These are phyloP conservation scores for Pythium scleroteichum DNA, from an alignment of 352 stramenopile species.

Conservation along the genomic window DNA sequence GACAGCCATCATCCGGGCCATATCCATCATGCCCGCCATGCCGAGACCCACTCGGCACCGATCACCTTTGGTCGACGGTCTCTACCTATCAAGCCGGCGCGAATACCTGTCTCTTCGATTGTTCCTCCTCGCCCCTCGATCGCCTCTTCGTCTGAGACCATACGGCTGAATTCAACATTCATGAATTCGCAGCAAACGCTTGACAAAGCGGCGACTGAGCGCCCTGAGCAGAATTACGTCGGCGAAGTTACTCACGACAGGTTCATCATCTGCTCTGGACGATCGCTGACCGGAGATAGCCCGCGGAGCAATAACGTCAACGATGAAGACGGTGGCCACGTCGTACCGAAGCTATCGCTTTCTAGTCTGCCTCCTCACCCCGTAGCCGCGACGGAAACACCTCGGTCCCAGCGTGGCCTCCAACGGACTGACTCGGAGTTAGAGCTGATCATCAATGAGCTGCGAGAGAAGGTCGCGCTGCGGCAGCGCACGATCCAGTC, in stretches of 20 bases:
- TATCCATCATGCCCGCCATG: neutral
- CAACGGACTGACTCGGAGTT: constrained; percentile 59
- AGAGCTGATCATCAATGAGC: constrained; percentile 65
- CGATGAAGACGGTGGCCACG: neutral
- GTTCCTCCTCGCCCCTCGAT: neutral
- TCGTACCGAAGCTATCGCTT: neutral
- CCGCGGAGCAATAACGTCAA: constrained; percentile 21
- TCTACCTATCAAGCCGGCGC: neutral
- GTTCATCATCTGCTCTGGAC: constrained; percentile 26
- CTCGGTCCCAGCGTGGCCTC: constrained; percentile 15
- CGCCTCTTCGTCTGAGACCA: constrained; percentile 10
- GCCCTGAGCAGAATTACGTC: neutral
- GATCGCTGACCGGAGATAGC: constrained; percentile 6
- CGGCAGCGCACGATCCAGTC: constrained; percentile 32
- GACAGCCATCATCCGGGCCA: constrained; percentile 16
- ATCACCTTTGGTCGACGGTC: neutral
- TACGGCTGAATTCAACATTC: constrained; percentile 14
- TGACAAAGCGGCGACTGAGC: neutral
- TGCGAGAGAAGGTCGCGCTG: constrained; percentile 56
- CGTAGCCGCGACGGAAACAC: neutral
- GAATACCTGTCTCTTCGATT: neutral
- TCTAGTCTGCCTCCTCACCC: neutral
- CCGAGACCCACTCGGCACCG: neutral
- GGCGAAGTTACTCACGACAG: neutral
- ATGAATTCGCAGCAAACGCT: neutral